Conservation (phyloP, 2,329 filamentous ascomycete genomes). For the Penicillium sclerotiorum region DNA sequence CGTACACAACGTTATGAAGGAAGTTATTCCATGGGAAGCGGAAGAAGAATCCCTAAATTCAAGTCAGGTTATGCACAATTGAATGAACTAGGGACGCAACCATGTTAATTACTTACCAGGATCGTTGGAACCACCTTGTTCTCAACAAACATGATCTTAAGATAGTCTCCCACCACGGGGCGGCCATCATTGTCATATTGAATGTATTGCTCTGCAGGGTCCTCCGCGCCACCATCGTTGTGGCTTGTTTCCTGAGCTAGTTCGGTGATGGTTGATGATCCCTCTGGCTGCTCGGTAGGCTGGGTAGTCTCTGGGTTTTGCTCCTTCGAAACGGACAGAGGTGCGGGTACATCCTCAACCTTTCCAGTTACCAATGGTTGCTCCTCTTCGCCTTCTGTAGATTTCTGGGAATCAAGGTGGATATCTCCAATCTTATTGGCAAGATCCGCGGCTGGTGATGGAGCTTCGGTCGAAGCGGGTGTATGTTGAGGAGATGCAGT, state of each 20-base stretch:
- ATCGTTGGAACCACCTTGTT: constrained; percentile 94
- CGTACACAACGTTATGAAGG: constrained; percentile 97
- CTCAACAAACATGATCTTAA: constrained; percentile 97
- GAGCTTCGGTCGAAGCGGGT: constrained; percentile 35
- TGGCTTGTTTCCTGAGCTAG: constrained; percentile 22
- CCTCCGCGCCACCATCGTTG: constrained; percentile 23
- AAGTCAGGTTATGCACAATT: background rate
- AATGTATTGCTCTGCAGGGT: constrained; percentile 45
- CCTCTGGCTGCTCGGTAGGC: constrained; percentile 21
- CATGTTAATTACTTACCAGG: constrained; percentile 65
- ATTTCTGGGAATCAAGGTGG: constrained; percentile 51
- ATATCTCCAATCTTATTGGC: constrained; percentile 60
- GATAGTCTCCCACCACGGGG: constrained; percentile 87
- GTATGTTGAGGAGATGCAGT: constrained; percentile 19
- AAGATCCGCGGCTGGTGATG: constrained; percentile 57
- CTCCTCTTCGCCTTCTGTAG: constrained; percentile 11
- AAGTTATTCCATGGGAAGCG: constrained; percentile 99
- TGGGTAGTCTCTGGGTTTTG: constrained; percentile 26
- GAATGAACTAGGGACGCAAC: too few species aligned
- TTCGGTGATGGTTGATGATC: constrained; percentile 15
- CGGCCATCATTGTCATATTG: constrained; percentile 64
- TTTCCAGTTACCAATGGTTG: constrained; percentile 52
- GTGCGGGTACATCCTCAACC: constrained; percentile 69
- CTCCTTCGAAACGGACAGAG: constrained; percentile 60
- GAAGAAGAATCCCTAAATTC: constrained; percentile 88